Percentiles rank a stretch among this genome's conserved stretches.
Evolutionary conservation across 768 basidiomycete species (phyloP).

Genomic region (Tylopilus cervinicoccineus): DNA sequence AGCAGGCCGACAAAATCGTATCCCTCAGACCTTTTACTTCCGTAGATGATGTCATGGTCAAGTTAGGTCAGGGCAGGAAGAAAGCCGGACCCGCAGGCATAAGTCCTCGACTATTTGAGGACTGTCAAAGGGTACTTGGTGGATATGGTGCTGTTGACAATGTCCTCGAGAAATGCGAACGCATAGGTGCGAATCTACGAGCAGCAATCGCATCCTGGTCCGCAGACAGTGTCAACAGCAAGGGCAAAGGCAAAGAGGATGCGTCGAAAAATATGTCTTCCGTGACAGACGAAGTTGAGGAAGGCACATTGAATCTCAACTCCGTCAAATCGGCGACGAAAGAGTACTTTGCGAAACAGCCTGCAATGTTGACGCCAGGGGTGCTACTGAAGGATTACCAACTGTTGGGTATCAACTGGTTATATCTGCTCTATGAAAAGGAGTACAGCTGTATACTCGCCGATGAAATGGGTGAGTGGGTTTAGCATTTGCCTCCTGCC

Average conservation of each 20-base stretch:
- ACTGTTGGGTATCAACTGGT: constrained; percentile 96
- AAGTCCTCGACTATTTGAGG: constrained; percentile 87
- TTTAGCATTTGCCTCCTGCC: background rate
- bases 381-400: constrained; percentile 95
- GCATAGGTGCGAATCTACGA: constrained; percentile 72
- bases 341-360: constrained; percentile 75
- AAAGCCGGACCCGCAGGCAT: constrained; percentile 80
- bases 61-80: constrained; percentile 83
- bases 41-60: constrained; percentile 67
- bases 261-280: constrained; percentile 16
- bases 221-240: constrained; percentile 26
- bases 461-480: constrained; percentile 91
- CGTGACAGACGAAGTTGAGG: constrained; percentile 40
- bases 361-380: constrained; percentile 56
- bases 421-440: constrained; percentile 79
- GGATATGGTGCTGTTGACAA: constrained; percentile 87
- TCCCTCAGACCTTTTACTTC: constrained; percentile 76
- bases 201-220: constrained; percentile 80
- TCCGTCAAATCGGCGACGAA: constrained; percentile 42
- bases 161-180: constrained; percentile 85
- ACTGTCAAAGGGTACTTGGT: constrained; percentile 77
- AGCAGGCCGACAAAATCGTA: constrained; percentile 79
- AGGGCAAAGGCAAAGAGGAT: constrained; percentile 40
- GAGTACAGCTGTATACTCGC: constrained; percentile 92
- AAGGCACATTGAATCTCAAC: constrained; percentile 59